These are phyloP conservation scores for Crithidia sp. DNA, from an alignment of 208 protist genomes.

Conservation along the genomic window DNA sequence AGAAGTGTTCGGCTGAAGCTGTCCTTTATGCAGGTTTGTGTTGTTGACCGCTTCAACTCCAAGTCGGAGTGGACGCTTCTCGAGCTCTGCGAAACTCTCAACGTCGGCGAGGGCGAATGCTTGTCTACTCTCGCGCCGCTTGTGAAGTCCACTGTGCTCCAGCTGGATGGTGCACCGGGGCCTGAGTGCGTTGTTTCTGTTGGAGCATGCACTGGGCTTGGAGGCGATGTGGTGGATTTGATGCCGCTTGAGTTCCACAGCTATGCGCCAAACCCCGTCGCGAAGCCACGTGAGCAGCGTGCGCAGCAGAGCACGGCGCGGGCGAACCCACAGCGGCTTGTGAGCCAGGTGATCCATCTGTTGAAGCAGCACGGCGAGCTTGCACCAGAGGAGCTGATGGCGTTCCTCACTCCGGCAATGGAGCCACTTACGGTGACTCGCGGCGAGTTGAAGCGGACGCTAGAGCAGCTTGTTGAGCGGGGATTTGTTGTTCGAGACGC, in stretches of 20 bases:
- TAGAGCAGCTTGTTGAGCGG: constrained; percentile 74
- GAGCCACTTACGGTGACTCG: constrained; percentile 16
- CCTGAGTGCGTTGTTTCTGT: constrained; percentile 15
- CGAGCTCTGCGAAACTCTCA: constrained; percentile 40
- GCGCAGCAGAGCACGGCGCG: constrained; percentile 10
- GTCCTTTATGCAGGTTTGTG: constrained; percentile 43
- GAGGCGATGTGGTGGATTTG: constrained; percentile 23
- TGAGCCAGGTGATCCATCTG: constrained; percentile 27
- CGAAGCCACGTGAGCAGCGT: constrained; percentile 22
- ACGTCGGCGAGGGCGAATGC: constrained; percentile 25
- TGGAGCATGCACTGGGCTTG: constrained; percentile 9
- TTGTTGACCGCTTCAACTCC: constrained; percentile 55
- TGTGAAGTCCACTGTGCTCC: constrained; percentile 21
- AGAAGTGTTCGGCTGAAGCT: constrained; percentile 36
- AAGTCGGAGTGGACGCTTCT: constrained; percentile 35
- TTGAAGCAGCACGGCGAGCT: constrained; percentile 44
- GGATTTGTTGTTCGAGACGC: constrained; percentile 51
- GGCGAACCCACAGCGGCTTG: constrained; percentile 29
- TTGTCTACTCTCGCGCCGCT: constrained; percentile 32
- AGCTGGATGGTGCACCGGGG: constrained; percentile 1
- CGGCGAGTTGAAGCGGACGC: constrained; percentile 50
- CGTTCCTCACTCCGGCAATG: constrained; percentile 17
- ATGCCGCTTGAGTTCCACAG: constrained; percentile 33
- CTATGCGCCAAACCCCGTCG: background rate
- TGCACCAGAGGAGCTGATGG: constrained; percentile 27